Conservation (phyloP, 495 filamentous ascomycete genomes). For the Niebla homalea region DNA sequence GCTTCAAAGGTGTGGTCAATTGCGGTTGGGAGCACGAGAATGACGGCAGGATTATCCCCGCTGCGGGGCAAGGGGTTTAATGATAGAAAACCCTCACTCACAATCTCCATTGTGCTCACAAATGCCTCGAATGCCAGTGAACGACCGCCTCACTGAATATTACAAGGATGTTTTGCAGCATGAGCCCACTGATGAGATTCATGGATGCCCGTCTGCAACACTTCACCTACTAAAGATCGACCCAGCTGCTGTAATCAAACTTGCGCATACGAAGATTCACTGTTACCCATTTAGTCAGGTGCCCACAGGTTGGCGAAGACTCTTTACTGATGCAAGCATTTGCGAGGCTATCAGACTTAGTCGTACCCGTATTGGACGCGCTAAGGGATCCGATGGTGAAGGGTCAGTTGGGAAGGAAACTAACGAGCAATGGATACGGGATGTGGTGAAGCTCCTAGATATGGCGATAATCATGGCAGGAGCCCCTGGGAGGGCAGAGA, state of each 20-base stretch:
- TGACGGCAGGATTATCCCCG: neutral
- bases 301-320: constrained; percentile 55
- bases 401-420: neutral
- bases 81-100: neutral
- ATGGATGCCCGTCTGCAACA: constrained; percentile 24
- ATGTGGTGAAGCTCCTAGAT: constrained; percentile 55
- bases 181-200: constrained; percentile 29
- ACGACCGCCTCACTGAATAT: neutral
- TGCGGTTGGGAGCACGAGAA: neutral
- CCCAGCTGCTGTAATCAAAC: constrained; percentile 26
- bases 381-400: neutral
- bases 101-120: neutral
- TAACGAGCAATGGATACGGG: constrained; percentile 21
- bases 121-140: neutral
- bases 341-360: constrained; percentile 40
- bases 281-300: constrained; percentile 66
- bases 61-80: neutral
- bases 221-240: constrained; percentile 24
- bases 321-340: constrained; percentile 69
- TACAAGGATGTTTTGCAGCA: constrained; percentile 5
- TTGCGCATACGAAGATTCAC: constrained; percentile 52
- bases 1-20: neutral
- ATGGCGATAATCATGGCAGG: constrained; percentile 74
- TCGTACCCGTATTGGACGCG: constrained; percentile 13
- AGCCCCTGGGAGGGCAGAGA: constrained; percentile 46